Evolutionary conservation across 2,329 filamentous ascomycete species (phyloP), one percentile per base, ranked within the genome.

Genomic region (Pseudogymnoascus sp.): DNA sequence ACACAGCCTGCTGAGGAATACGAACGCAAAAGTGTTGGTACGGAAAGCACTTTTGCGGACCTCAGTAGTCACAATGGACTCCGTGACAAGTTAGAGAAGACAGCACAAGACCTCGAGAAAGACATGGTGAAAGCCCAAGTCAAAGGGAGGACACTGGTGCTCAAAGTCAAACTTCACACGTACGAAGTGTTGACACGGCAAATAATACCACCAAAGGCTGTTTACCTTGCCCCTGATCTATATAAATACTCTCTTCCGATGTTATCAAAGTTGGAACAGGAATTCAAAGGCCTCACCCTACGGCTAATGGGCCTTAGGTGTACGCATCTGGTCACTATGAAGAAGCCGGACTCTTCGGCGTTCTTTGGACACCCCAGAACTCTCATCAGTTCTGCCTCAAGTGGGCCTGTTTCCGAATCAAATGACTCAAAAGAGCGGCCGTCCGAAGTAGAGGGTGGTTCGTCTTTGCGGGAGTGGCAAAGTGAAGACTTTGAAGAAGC

Each of bases 151-250:
- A 97, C 93, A 0, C 76, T 99, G 1, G 90, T 91, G 20, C 77
- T 99, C 36, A 99, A 99, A 73, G 82, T 97, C 65, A 99, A 99
- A 72, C 77, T 97, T 6, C 90, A 97, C 72, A 96, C 92, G 0
- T 99, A 93, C 68, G 92, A 97, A 73, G 89, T 97, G 18, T 82
- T 90, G 59, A 96, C 92, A 0, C 81, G 94, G 33, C 94, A 99
- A 71, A 82, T 84, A 5, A 84, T 89, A 3, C 82, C 87, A 2
- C 87, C 90, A 0, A 88, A 86, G 65, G 86, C 92, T 0, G 80
- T 97, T 1, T 81, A 76, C 57, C 77, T 81, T 5, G 88, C 91
- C 0, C 87, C 93, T 39, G 94, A 99, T 68, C 75, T 99, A 3
- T 97, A 93, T 75, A 86, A 83, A 60, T 89, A 86, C 69, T 81